phyloP scores from a whole-genome alignment of 371 early-diverging fungal species.

The Umbelopsis sp. region DNA sequence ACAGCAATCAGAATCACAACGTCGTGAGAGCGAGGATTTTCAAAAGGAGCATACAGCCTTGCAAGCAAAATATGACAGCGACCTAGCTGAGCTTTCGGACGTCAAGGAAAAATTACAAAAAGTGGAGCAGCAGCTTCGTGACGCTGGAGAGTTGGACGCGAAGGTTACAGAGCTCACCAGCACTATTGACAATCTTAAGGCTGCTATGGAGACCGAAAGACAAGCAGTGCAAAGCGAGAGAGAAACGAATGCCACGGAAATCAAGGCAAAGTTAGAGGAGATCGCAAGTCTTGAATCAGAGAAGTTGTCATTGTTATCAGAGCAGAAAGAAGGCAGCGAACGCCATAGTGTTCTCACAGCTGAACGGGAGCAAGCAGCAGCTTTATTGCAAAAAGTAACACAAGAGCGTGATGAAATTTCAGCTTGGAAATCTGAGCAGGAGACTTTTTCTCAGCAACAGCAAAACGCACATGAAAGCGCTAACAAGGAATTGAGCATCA shows the following conservation, averaged over 20 bases:
- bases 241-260: background rate
- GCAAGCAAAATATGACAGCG: background rate
- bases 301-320: background rate
- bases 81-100: background rate
- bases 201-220: background rate
- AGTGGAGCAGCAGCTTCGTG: background rate
- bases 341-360: background rate
- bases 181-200: background rate
- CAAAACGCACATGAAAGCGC: background rate
- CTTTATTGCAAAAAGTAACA: background rate
- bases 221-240: background rate
- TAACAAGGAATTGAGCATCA: background rate
- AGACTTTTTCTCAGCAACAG: background rate
- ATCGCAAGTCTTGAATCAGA: background rate
- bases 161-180: background rate
- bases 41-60: background rate
- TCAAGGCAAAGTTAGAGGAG: background rate
- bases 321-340: background rate
- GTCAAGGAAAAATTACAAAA: background rate
- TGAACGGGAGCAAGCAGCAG: background rate
- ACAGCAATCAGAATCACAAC: background rate
- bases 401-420: conserved; percentile 10
- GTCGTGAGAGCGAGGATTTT: no score
- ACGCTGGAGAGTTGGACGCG: background rate
- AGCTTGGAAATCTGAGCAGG: background rate